Conservation (phyloP, 2,329 filamentous ascomycete genomes). For the Myotisia sp. region DNA sequence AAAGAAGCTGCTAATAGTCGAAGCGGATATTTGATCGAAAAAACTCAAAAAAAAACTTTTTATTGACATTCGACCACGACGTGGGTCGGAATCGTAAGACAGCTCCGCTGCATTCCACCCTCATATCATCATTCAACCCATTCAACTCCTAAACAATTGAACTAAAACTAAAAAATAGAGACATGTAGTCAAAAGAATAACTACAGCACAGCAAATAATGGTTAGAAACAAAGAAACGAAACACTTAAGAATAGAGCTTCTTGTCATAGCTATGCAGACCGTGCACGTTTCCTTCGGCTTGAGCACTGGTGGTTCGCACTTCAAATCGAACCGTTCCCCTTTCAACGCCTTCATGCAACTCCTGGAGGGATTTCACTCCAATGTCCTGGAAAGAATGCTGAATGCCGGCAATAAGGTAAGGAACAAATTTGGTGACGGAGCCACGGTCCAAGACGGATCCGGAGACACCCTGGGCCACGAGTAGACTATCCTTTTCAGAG, state of each 20-base stretch:
- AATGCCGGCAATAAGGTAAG: slow-evolving; percentile 85
- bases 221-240: neutral
- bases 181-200: too few relatives aligned
- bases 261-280: slow-evolving; percentile 97
- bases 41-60: too few relatives aligned
- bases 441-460: slow-evolving; percentile 48
- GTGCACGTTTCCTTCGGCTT: slow-evolving; percentile 93
- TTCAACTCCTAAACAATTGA: too few relatives aligned
- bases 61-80: too few relatives aligned
- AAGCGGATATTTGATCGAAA: too few relatives aligned
- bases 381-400: slow-evolving; percentile 97
- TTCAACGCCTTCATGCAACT: slow-evolving; percentile 60
- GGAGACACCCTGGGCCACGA: slow-evolving; percentile 93
- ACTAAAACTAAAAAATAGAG: too few relatives aligned
- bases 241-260: slow-evolving; percentile 75
- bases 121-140: too few relatives aligned
- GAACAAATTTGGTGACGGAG: slow-evolving; percentile 86
- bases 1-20: too few relatives aligned
- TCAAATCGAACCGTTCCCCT: slow-evolving; percentile 77
- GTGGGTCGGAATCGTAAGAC: too few relatives aligned
- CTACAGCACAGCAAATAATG: slow-evolving; percentile 13
- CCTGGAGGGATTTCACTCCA: slow-evolving; percentile 64
- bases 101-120: too few relatives aligned
- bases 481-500: slow-evolving; percentile 84
- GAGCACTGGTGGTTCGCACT: slow-evolving; percentile 81